These are phyloP conservation scores for Elsinoe batatas DNA, from an alignment of 2,329 filamentous ascomycete genomes.

Conservation along the genomic window DNA sequence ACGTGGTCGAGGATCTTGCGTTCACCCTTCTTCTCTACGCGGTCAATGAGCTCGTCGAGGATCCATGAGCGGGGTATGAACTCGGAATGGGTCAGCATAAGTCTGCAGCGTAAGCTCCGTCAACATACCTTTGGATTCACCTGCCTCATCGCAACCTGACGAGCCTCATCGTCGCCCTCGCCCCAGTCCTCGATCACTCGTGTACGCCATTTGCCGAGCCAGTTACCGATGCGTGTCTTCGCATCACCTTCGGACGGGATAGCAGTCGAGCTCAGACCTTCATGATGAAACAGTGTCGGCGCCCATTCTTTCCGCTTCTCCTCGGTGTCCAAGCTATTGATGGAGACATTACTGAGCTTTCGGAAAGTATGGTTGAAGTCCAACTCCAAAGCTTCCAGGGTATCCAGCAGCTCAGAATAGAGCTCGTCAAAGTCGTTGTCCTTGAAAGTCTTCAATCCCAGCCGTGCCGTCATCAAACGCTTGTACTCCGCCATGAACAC, in stretches of 20 bases:
- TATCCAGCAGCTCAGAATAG: slow-evolving; percentile 74
- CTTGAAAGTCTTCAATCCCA: slow-evolving; percentile 63
- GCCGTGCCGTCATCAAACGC: slow-evolving; percentile 64
- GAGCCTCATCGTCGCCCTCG: slow-evolving; percentile 41
- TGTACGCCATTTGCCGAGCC: slow-evolving; percentile 70
- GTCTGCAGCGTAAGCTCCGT: background rate
- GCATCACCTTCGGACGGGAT: slow-evolving; percentile 53
- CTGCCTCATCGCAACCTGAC: slow-evolving; percentile 64
- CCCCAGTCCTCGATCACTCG: slow-evolving; percentile 71
- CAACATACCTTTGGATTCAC: slow-evolving; percentile 67
- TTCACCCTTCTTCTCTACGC: slow-evolving; percentile 77
- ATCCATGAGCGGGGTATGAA: slow-evolving; percentile 89
- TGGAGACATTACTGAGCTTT: slow-evolving; percentile 54
- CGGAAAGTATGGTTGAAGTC: slow-evolving; percentile 96
- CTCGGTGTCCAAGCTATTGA: slow-evolving; percentile 55
- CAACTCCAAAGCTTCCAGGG: slow-evolving; percentile 68
- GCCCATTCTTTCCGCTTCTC: slow-evolving; percentile 56
- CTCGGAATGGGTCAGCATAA: slow-evolving; percentile 22
- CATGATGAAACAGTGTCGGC: slow-evolving; percentile 67
- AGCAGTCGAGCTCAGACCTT: slow-evolving; percentile 52
- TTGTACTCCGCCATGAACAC: slow-evolving; percentile 88
- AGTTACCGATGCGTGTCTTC: slow-evolving; percentile 57
- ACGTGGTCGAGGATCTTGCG: slow-evolving; percentile 65
- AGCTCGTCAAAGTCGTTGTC: slow-evolving; percentile 69
- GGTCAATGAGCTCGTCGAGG: slow-evolving; percentile 81